These are phyloP conservation scores for Phaffia australis DNA, from an alignment of 768 basidiomycete genomes.

Conservation along the genomic window DNA sequence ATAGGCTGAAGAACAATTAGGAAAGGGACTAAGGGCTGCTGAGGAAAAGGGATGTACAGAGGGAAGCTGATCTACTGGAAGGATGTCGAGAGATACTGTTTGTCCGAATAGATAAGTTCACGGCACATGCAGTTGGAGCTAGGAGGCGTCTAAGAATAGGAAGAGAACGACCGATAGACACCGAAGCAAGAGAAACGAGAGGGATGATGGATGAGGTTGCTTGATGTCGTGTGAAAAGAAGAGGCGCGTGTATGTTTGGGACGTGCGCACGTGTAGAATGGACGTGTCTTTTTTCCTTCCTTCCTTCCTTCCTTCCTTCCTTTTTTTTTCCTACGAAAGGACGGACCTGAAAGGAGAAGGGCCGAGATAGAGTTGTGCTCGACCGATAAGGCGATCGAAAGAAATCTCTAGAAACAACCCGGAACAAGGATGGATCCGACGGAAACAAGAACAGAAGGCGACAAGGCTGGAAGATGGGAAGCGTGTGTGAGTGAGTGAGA, in stretches of 20 bases:
- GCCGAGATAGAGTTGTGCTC: not conserved
- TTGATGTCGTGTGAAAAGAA: not conserved
- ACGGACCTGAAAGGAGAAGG: constrained; percentile 9
- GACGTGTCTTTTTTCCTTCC: not conserved
- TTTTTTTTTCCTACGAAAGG: not conserved
- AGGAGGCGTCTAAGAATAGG: too few species aligned
- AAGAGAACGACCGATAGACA: too few species aligned
- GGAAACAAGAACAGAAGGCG: not conserved
- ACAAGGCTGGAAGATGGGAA: not conserved
- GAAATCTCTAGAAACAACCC: constrained; percentile 2
- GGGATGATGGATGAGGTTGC: not conserved
- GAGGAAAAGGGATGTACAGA: not conserved
- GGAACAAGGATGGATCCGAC: not conserved
- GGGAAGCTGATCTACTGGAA: not conserved
- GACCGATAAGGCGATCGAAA: not conserved
- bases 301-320: not conserved
- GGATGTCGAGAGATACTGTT: not conserved
- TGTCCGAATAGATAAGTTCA: not conserved
- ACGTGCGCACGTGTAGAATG: not conserved
- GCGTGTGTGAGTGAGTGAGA: too few species aligned
- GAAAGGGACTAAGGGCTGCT: not conserved
- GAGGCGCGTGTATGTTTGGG: not conserved
- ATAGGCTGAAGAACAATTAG: not conserved
- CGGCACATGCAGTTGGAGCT: not conserved
- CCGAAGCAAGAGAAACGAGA: not conserved